Percentiles rank a stretch among this genome's conserved stretches.
These are phyloP conservation scores for Arabidopsis lyrata DNA, from an alignment of 441 rosid species.

Conservation along the genomic window DNA sequence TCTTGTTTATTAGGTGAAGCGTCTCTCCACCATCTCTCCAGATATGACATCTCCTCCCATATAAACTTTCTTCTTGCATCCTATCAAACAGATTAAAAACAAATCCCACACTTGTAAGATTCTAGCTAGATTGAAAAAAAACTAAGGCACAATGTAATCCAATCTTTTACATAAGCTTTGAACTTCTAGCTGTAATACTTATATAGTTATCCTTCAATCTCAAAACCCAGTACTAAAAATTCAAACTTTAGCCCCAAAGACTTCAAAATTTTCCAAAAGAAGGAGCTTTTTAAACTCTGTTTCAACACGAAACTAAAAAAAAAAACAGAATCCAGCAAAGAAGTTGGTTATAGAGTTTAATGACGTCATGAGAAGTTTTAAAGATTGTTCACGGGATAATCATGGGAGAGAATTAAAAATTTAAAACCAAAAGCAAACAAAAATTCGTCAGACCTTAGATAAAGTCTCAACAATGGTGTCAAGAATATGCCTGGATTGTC, in stretches of 20 bases:
- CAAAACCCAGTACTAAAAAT: slow-evolving; percentile 12
- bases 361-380: slow-evolving; percentile 37
- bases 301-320: neutral
- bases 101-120: slow-evolving; percentile 8
- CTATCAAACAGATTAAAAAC: slow-evolving; percentile 52
- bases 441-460: slow-evolving; percentile 67
- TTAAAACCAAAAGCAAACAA: neutral
- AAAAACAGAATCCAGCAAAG: slow-evolving; percentile 8
- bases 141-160: too few relatives aligned
- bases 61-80: slow-evolving; percentile 90
- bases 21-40: slow-evolving; percentile 99
- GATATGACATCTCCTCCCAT: slow-evolving; percentile 99
- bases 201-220: neutral
- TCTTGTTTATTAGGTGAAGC: slow-evolving; percentile 67
- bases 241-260: neutral
- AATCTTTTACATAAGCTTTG: neutral
- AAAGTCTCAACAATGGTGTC: slow-evolving; percentile 87
- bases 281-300: neutral
- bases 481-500: slow-evolving; percentile 78
- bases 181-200: neutral
- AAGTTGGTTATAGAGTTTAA: slow-evolving; percentile 5
- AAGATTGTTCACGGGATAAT: slow-evolving; percentile 24
- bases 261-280: neutral
- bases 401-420: neutral
- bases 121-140: neutral